phyloP scores from a whole-genome alignment of 2,329 filamentous ascomycete genomes.

The Decorospora gaudefroyi region DNA sequence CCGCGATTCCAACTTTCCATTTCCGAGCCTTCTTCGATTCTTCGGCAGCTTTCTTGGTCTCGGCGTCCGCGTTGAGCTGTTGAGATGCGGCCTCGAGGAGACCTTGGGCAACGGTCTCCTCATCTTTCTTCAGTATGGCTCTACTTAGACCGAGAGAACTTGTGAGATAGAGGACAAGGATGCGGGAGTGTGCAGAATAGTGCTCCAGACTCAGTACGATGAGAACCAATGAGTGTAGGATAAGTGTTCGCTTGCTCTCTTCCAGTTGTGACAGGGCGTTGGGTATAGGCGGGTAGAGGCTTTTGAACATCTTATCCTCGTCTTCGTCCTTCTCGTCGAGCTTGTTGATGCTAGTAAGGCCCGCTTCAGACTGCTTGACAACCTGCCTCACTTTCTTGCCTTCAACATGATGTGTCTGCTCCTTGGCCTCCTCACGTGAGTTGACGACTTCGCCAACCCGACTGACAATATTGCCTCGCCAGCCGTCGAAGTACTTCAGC shows the following conservation, averaged over 20 bases:
- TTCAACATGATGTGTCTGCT: conserved; percentile 34
- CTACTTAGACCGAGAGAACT: conserved; percentile 72
- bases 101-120: conserved; percentile 73
- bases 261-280: conserved; percentile 59
- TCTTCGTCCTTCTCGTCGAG: conserved; percentile 36
- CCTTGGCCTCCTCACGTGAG: conserved; percentile 42
- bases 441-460: conserved; percentile 70
- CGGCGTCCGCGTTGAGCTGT: conserved; percentile 75
- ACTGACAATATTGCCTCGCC: conserved; percentile 71
- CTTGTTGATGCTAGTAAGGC: conserved; percentile 32
- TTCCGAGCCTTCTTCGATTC: conserved; percentile 67
- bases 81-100: conserved; percentile 72
- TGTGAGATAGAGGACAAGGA: conserved; percentile 70
- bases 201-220: conserved; percentile 76
- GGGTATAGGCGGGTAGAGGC: conserved; percentile 51
- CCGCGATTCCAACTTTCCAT: conserved; percentile 84
- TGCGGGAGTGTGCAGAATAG: conserved; percentile 73
- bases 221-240: conserved; percentile 73
- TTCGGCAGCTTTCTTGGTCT: conserved; percentile 72
- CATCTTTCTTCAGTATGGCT: conserved; percentile 68
- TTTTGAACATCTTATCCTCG: conserved; percentile 48
- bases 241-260: conserved; percentile 65
- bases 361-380: conserved; percentile 38
- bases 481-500: conserved; percentile 75
- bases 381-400: conserved; percentile 25